Percentiles rank a stretch among this genome's conserved stretches.
phyloP scores from a whole-genome alignment of 2,329 filamentous ascomycete species.

The Lasiodiplodia sp. region DNA sequence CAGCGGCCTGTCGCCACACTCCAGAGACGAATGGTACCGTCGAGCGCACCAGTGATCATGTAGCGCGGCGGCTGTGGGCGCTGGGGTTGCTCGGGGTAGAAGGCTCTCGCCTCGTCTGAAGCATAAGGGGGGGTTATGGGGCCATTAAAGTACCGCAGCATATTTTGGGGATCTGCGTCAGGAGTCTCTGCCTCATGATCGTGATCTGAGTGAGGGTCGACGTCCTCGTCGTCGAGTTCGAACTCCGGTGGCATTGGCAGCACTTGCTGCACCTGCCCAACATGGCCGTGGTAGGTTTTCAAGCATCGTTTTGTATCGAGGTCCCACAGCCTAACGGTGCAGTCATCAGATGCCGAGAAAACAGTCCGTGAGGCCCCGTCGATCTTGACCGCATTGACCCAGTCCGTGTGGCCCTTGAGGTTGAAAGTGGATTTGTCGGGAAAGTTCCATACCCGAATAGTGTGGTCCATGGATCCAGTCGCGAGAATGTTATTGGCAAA shows the following conservation, averaged over 20 bases:
- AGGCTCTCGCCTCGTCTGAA: constrained; percentile 29
- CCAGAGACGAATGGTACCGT: constrained; percentile 92
- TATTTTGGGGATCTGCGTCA: constrained; percentile 13
- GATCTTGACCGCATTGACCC: constrained; percentile 95
- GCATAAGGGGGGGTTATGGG: constrained; percentile 30
- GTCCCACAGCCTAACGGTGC: constrained; percentile 91
- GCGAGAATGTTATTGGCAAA: constrained; percentile 85
- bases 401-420: constrained; percentile 86
- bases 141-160: constrained; percentile 23
- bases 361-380: constrained; percentile 83
- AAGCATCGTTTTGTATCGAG: constrained; percentile 84
- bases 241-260: constrained; percentile 85
- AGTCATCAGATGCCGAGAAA: constrained; percentile 92
- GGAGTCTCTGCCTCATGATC: constrained; percentile 49
- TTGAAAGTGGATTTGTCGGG: constrained; percentile 80
- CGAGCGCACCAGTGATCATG: constrained; percentile 90
- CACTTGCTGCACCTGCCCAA: constrained; percentile 94
- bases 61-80: constrained; percentile 84
- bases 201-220: constrained; percentile 63
- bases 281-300: constrained; percentile 81
- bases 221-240: constrained; percentile 78
- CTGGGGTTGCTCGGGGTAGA: constrained; percentile 64
- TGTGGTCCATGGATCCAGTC: constrained; percentile 88
- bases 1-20: constrained; percentile 83
- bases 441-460: constrained; percentile 92